Conservation (phyloP, 306 rosid genomes). For the Cotoneaster glaucophyllus region DNA sequence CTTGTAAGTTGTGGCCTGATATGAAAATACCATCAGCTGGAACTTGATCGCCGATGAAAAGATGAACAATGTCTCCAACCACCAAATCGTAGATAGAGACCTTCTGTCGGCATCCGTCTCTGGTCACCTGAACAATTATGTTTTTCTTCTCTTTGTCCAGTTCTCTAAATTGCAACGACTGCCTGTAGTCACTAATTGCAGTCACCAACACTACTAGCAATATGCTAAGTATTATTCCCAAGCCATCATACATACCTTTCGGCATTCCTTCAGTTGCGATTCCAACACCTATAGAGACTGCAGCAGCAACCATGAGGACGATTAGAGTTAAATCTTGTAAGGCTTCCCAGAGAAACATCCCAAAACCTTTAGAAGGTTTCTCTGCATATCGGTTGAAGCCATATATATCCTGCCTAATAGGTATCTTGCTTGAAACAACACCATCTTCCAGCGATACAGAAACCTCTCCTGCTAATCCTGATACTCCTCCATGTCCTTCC, state of each 20-base stretch:
- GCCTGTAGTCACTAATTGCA: conserved; percentile 73
- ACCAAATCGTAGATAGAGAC: conserved; percentile 71
- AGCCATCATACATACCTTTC: conserved; percentile 79
- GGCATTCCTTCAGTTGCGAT: conserved; percentile 81
- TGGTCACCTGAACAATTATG: conserved; percentile 63
- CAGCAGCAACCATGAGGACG: conserved; percentile 64
- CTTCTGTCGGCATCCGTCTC: conserved; percentile 62
- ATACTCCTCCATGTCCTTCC: conserved; percentile 41
- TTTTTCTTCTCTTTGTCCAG: conserved; percentile 84
- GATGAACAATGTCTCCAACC: conserved; percentile 78
- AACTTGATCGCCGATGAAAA: conserved; percentile 72
- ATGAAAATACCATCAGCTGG: conserved; percentile 78
- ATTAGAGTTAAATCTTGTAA: conserved; percentile 72
- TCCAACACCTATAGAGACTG: conserved; percentile 65
- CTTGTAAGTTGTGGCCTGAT: conserved; percentile 57
- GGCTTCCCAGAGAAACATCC: conserved; percentile 94
- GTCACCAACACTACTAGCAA: conserved; percentile 70
- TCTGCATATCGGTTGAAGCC: conserved; percentile 50
- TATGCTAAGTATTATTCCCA: conserved; percentile 72
- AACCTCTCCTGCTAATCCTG: conserved; percentile 51
- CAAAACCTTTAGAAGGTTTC: conserved; percentile 66
- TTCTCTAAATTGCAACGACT: conserved; percentile 77
- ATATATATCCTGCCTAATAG: conserved; percentile 43
- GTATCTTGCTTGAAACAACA: conserved; percentile 31
- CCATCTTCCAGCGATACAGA: conserved; percentile 48